Percentiles rank a stretch among this genome's conserved stretches.
Conservation (phyloP, 2,329 filamentous ascomycete species). For the Botryotinia convoluta region DNA sequence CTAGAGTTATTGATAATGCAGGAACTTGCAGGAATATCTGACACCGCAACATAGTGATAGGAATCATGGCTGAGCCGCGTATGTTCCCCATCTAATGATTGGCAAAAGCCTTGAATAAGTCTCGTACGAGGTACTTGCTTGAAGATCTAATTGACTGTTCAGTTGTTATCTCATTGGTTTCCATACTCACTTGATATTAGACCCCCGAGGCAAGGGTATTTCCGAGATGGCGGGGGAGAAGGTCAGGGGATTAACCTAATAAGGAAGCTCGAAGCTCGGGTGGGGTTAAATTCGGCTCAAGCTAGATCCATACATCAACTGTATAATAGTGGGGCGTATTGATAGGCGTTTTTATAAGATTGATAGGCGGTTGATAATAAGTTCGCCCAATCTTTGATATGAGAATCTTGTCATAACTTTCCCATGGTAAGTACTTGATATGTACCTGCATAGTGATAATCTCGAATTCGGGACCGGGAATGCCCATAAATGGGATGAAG, state of each 20-base stretch:
- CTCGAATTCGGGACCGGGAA: neutral
- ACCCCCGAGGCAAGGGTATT: neutral
- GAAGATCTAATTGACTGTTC: neutral
- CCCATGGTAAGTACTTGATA: neutral
- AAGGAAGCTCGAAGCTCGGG: neutral
- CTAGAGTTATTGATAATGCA: neutral
- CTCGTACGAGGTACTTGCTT: neutral
- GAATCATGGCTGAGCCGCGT: neutral
- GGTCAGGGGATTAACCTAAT: neutral
- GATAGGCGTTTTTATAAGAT: neutral
- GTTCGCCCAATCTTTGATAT: neutral
- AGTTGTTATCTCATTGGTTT: neutral
- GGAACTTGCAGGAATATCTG: neutral
- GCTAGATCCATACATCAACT: neutral
- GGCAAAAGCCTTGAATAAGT: neutral
- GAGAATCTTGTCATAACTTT: neutral
- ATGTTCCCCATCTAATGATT: neutral
- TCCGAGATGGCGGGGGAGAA: neutral
- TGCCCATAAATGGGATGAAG: neutral
- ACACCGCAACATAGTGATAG: neutral
- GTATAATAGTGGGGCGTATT: neutral
- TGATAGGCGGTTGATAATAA: neutral
- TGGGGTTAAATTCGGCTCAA: neutral
- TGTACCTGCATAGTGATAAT: neutral
- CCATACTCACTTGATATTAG: neutral